These are phyloP conservation scores for Monosporozyma siamensis DNA, from an alignment of 805 yeast genomes.

Conservation along the genomic window DNA sequence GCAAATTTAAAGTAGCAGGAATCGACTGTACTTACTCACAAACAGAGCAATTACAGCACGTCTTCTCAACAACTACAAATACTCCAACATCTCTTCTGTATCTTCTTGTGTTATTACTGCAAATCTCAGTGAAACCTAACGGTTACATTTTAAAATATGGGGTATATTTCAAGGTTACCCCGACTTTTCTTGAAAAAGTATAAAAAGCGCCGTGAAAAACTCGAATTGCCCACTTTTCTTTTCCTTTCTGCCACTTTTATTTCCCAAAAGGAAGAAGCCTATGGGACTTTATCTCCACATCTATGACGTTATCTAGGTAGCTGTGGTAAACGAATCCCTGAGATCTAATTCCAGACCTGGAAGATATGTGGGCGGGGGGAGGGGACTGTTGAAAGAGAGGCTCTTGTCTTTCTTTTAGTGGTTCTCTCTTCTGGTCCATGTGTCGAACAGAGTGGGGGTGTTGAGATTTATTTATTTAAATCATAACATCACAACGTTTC, in stretches of 20 bases:
- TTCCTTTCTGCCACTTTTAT: not conserved
- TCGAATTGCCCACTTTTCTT: not conserved
- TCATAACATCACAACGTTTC: constrained; percentile 11
- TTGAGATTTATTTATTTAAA: not conserved
- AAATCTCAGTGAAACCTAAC: too few relatives aligned
- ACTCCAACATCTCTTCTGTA: too few relatives aligned
- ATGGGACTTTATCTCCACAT: constrained; percentile 40
- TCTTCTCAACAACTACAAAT: too few relatives aligned
- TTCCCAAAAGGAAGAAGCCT: too few relatives aligned
- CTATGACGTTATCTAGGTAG: constrained; percentile 33
- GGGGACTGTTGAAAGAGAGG: not conserved
- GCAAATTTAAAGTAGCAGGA: too few relatives aligned
- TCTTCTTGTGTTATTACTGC: too few relatives aligned
- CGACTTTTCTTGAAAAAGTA: too few relatives aligned
- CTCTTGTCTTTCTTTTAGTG: not conserved
- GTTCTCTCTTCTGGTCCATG: constrained; percentile 9
- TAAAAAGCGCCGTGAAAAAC: too few relatives aligned
- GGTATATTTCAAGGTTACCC: too few relatives aligned
- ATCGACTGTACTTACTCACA: too few relatives aligned
- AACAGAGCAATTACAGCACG: too few relatives aligned
- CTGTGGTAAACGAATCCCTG: constrained; percentile 52
- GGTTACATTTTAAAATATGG: too few relatives aligned
- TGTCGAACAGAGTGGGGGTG: constrained; percentile 22
- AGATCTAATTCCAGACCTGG: constrained; percentile 23
- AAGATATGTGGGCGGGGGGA: not conserved